These are phyloP conservation scores for Solanum etuberosum DNA, from an alignment of 257 asterid species.

Conservation along the genomic window DNA sequence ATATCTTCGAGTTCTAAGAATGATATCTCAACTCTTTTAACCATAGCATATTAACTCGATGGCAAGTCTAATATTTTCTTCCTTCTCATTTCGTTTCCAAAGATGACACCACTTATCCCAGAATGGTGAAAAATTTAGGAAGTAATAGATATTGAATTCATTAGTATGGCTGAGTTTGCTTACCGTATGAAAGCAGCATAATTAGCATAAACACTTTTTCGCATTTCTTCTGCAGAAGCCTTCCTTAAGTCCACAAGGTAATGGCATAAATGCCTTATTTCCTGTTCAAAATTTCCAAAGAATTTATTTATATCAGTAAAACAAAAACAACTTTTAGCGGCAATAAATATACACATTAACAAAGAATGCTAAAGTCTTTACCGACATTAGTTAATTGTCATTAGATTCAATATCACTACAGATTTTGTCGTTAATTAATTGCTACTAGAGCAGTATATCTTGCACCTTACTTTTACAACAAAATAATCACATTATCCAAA, in stretches of 20 bases:
- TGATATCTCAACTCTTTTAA: neutral
- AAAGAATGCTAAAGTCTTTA: rapidly evolving
- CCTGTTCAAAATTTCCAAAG: conserved; percentile 29
- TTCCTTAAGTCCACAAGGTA: conserved; percentile 68
- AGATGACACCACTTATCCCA: neutral
- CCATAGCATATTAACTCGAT: neutral
- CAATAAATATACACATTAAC: neutral
- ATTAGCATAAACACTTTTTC: conserved; percentile 84
- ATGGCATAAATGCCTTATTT: conserved; percentile 66
- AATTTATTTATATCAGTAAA: neutral
- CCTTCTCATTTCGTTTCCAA: neutral
- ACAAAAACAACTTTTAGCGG: neutral
- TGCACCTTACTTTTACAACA: neutral
- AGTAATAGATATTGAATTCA: neutral
- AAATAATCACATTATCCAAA: neutral
- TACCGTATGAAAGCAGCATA: conserved; percentile 84
- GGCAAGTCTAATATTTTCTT: neutral
- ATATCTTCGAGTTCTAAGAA: neutral
- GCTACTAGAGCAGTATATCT: neutral
- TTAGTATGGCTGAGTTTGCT: neutral
- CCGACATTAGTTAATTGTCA: neutral
- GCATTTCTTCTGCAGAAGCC: conserved; percentile 97
- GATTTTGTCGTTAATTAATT: too few species aligned
- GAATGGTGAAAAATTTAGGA: neutral
- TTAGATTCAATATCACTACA: rapidly evolving